phyloP scores from a whole-genome alignment of 768 basidiomycete genomes.

The Tricholoma bakamatsutake region DNA sequence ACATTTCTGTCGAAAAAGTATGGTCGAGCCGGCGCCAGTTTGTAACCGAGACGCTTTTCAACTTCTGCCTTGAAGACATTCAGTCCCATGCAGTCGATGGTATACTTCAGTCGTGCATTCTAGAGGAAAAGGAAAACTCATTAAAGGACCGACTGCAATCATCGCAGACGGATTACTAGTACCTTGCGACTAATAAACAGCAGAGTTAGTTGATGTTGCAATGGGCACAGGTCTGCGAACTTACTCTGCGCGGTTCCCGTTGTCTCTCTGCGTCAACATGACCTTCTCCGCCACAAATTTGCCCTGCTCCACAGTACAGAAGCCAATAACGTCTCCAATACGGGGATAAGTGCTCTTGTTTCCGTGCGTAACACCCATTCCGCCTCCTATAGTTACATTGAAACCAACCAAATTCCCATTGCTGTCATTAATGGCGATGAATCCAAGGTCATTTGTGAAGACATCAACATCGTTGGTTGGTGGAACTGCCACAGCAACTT shows the following conservation, averaged over 20 bases:
- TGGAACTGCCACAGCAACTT: conserved; percentile 93
- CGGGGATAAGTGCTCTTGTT: conserved; percentile 99
- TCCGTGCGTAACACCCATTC: conserved; percentile 99
- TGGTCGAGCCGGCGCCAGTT: conserved; percentile 64
- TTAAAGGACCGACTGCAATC: not conserved
- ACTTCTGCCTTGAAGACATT: conserved; percentile 84
- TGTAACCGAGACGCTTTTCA: conserved; percentile 80
- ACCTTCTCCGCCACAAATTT: conserved; percentile 85
- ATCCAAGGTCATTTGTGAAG: conserved; percentile 93
- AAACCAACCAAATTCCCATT: conserved; percentile 81
- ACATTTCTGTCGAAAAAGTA: conserved; percentile 85
- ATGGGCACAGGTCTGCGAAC: conserved; percentile 22
- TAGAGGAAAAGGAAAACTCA: conserved; percentile 18
- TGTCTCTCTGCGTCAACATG: conserved; percentile 90
- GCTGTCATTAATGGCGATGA: conserved; percentile 85
- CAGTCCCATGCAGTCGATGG: conserved; percentile 92
- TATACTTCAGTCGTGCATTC: conserved; percentile 94
- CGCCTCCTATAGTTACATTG: conserved; percentile 92
- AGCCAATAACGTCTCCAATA: conserved; percentile 81
- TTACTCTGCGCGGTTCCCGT: conserved; percentile 92
- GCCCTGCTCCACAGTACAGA: conserved; percentile 86
- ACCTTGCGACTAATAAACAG: conserved; percentile 48
- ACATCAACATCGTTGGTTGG: conserved; percentile 96
- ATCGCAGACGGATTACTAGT: conserved; percentile 4
- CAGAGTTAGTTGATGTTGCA: conserved; percentile 3